Evolutionary conservation across 208 protist species (phyloP), one percentile per base, ranked within the genome.

Genomic region (Leptomonas pyrrhocoris): DNA sequence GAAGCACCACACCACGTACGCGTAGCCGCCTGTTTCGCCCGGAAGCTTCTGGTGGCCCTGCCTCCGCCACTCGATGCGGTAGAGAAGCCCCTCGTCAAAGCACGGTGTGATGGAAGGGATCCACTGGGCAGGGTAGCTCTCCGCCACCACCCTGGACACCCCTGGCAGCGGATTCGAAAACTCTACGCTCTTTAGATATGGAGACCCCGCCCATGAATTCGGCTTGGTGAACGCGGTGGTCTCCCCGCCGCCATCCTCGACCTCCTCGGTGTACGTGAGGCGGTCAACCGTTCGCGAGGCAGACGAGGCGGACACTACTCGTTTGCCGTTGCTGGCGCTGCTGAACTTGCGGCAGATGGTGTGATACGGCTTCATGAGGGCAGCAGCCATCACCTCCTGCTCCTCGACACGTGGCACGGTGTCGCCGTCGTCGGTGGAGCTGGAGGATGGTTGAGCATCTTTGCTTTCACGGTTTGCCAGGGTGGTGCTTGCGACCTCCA

Each of bases 11-110:
- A 71, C 31, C 25, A 77, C 72, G 30, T 49, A 0, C 1, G 62
- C 45, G 48, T 56, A n/a, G 40, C 56, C 55, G 0, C 2, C 61
- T 15, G 61, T 48, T 18, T 67, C 48, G 27, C 43, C 36, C 25
- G 40, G 48, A 43, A 56, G 28, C 27, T 21, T 0, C n/a, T 9
- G 8, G 12, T 55, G 43, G 28, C 27, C 25, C 2, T 12, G 45
- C 23, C 57, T 1, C 49, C 56, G 38, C 72, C 72, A 77, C 56
- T 64, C 72, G 16, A 77, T 61, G 23, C 54, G 40, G 63, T 67
- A 77, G 36, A 71, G 72, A 8, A 77, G 57, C 2, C 72, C 63
- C 40, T 66, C 72, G 23, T 69, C 72, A 27, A 77, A 65, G 62
- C 56, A 71, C 48, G 72, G 36, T 15, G 27, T 48, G 36, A 71